Evolutionary conservation across 495 filamentous ascomycete species (phyloP).

Genomic region (Penicillium argentinense): DNA sequence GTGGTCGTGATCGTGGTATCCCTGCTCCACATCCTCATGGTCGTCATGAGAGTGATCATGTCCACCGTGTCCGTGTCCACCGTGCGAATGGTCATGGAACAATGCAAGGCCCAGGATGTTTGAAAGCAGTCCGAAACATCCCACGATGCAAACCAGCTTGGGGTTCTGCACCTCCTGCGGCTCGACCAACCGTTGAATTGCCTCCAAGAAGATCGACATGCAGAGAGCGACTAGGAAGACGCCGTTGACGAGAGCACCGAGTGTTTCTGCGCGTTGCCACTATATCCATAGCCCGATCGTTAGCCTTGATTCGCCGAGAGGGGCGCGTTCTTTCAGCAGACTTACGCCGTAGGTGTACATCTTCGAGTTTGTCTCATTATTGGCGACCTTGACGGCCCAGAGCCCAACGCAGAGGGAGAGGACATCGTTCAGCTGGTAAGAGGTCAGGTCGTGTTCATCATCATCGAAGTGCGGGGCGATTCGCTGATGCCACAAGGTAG

Average conservation of each 20-base stretch:
- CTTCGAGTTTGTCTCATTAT: constrained; percentile 73
- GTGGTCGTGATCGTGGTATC: constrained; percentile 22
- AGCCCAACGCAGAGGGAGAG: constrained; percentile 87
- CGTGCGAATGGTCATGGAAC: constrained; percentile 90
- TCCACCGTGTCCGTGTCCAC: constrained; percentile 54
- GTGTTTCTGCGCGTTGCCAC: constrained; percentile 97
- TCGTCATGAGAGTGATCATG: constrained; percentile 39
- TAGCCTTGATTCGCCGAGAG: constrained; percentile 14
- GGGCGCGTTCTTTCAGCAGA: no score
- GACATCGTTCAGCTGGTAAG: constrained; percentile 78
- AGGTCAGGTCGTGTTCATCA: no score
- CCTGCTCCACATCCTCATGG: constrained; percentile 33
- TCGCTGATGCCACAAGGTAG: no score
- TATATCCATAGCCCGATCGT: constrained; percentile 43
- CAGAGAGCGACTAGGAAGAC: constrained; percentile 96
- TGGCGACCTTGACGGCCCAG: constrained; percentile 91
- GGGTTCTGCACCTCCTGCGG: constrained; percentile 83
- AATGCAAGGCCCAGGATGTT: constrained; percentile 88
- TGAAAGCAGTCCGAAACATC: constrained; percentile 79
- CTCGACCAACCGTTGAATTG: constrained; percentile 84
- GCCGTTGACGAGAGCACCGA: constrained; percentile 93
- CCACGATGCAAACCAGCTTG: constrained; percentile 81
- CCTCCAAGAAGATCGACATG: constrained; percentile 92
- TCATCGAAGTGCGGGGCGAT: no score
- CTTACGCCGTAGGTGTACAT: constrained; percentile 92